Conservation (phyloP, 345 rosid genomes). For the Salix purpurea region DNA sequence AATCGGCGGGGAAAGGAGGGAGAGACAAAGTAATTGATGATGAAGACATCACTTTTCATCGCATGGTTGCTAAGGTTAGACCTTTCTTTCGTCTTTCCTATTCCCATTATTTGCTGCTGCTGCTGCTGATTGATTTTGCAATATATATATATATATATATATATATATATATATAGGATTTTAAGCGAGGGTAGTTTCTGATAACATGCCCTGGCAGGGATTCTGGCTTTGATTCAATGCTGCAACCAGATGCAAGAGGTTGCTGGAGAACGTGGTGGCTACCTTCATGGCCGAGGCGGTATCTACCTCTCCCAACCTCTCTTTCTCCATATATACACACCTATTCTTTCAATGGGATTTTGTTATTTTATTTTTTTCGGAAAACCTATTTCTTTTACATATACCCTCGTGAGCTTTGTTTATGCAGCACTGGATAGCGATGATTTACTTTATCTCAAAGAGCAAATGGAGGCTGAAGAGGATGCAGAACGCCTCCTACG, state of each 20-base stretch:
- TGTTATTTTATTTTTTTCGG: neutral
- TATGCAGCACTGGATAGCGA: constrained; percentile 98
- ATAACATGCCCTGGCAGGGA: constrained; percentile 99
- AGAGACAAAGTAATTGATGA: constrained; percentile 78
- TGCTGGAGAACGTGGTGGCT: constrained; percentile 99
- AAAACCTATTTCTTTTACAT: neutral
- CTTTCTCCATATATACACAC: neutral
- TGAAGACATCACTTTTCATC: constrained; percentile 92
- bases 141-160: too few species aligned
- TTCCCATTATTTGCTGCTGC: neutral
- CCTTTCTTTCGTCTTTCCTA: constrained; percentile 43
- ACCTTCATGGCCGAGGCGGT: constrained; percentile 99
- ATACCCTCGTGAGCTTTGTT: constrained; percentile 26
- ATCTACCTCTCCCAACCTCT: constrained; percentile 9
- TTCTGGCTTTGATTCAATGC: constrained; percentile 63
- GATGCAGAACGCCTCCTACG: constrained; percentile 96
- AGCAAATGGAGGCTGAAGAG: constrained; percentile 99
- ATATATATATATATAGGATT: too few species aligned
- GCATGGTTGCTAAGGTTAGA: constrained; percentile 99
- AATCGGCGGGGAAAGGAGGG: constrained; percentile 67
- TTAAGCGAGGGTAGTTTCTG: constrained; percentile 37
- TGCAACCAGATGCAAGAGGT: constrained; percentile 97
- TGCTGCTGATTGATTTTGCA: too few species aligned
- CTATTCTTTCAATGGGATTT: neutral
- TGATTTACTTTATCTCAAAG: constrained; percentile 92